Base-by-base conservation (phyloP, 306 rosid genomes). In the Cajanus cajan region DNA sequence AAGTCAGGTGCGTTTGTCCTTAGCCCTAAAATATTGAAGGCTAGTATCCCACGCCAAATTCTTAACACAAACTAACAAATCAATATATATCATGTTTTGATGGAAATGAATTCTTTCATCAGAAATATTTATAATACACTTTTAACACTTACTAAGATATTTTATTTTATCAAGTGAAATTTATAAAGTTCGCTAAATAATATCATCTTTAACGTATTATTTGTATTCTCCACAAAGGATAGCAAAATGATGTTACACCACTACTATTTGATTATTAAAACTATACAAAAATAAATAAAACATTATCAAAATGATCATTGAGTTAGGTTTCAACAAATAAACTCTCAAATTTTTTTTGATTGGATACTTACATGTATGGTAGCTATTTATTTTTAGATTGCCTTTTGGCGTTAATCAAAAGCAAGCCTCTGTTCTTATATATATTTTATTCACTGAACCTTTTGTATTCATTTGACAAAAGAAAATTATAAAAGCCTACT, bases 361-460 rank as follows among this genome's bases (percentile, higher is more conserved):
- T 7, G 55, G 21, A 15, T n/a, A n/a, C 8, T 37, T 11, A 10
- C 14, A n/a, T n/a, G 10, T 22, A 67, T 41, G 52, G 11, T 67
- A 40, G 52, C 36, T 41, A 41, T 24, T 39, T 18, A 12, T 3
- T 37, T 41, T 28, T 75, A 2, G 65, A 2, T 79, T 84, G 82
- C 40, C 83, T 68, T 71, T 83, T 79, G 68, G 87, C 59, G 65
- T 61, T 54, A 67, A 44, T 74, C 74, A 83, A 73, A 83, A 83
- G 83, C 74, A 79, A 66, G 21, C 16, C 64, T 63, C 14, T 48
- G 28, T 72, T 24, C 7, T 52, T 36, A 57, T 6, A 24, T 28
- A 28, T n/a, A n/a, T n/a, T n/a, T 16, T 40, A 50, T 47, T 50
- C 39, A 39, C 14, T 22, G 11, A 58, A 43, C 28, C 18, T 37